These are phyloP conservation scores for Albizia julibrissin DNA, from an alignment of 306 rosid species.

Conservation along the genomic window DNA sequence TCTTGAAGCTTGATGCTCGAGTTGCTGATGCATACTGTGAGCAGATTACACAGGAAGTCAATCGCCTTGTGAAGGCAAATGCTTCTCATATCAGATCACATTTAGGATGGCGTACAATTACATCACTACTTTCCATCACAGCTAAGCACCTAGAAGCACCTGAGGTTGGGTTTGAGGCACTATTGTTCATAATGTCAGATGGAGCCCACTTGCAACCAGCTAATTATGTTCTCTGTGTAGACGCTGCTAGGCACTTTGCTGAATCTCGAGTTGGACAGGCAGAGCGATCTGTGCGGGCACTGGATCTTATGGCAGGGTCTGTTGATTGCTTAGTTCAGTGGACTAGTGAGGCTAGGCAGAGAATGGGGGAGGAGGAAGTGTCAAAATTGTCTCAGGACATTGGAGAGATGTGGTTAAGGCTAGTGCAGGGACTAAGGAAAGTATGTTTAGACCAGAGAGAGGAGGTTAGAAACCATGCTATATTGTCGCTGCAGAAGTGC, in stretches of 20 bases:
- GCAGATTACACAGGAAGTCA: conserved; percentile 95
- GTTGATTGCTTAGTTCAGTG: conserved; percentile 76
- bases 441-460: conserved; percentile 98
- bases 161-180: conserved; percentile 92
- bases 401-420: conserved; percentile 97
- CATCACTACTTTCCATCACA: conserved; percentile 78
- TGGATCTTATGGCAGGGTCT: conserved; percentile 91
- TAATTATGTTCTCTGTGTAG: conserved; percentile 76
- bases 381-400: conserved; percentile 73
- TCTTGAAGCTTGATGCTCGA: conserved; percentile 95
- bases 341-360: conserved; percentile 72
- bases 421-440: conserved; percentile 87
- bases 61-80: conserved; percentile 94
- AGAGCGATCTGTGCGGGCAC: conserved; percentile 81
- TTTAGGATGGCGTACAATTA: conserved; percentile 91
- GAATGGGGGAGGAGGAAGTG: conserved; percentile 69
- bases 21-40: conserved; percentile 98
- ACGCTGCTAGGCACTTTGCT: conserved; percentile 91
- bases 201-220: conserved; percentile 88
- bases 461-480: conserved; percentile 94
- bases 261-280: conserved; percentile 96
- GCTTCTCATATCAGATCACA: conserved; percentile 95
- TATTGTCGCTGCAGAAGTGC: conserved; percentile 78
- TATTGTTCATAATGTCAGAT: conserved; percentile 81
- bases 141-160: conserved; percentile 95